These are phyloP conservation scores for Penicillium sp. DNA, from an alignment of 2,329 filamentous ascomycete genomes.

Conservation along the genomic window DNA sequence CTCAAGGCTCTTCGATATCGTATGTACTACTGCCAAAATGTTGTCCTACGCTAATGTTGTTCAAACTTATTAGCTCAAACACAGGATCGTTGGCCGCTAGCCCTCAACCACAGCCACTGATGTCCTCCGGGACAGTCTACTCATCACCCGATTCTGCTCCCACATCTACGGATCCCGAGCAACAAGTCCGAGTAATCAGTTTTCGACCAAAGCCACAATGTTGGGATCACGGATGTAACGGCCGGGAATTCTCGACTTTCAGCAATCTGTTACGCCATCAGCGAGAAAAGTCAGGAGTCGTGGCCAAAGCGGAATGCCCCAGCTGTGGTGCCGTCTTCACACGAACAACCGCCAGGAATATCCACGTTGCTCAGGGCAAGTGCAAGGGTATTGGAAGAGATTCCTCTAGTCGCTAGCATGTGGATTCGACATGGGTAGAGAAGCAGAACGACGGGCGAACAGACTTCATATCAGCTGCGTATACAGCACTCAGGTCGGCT, in stretches of 20 bases:
- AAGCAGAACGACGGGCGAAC: too few species aligned
- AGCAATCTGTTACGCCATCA: slow-evolving; percentile 93
- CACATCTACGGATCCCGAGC: slow-evolving; percentile 43
- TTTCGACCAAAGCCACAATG: slow-evolving; percentile 91
- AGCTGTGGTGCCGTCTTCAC: slow-evolving; percentile 95
- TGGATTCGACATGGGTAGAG: neutral
- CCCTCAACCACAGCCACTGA: slow-evolving; percentile 32
- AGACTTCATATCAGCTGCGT: too few species aligned
- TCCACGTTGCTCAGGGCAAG: slow-evolving; percentile 85
- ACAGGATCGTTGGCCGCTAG: slow-evolving; percentile 29
- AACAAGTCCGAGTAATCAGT: slow-evolving; percentile 71
- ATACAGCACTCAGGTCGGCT: too few species aligned
- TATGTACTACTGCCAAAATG: slow-evolving; percentile 24
- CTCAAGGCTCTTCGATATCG: slow-evolving; percentile 36
- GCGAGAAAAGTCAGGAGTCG: slow-evolving; percentile 90
- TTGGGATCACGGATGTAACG: slow-evolving; percentile 97
- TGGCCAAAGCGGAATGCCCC: slow-evolving; percentile 85
- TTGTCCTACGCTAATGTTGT: slow-evolving; percentile 17
- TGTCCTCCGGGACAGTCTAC: slow-evolving; percentile 32
- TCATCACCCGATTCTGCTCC: slow-evolving; percentile 33
- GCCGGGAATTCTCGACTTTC: slow-evolving; percentile 93
- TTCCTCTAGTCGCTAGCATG: slow-evolving; percentile 30
- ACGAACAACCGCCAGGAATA: slow-evolving; percentile 83
- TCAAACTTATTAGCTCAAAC: slow-evolving; percentile 28
- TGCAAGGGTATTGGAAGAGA: slow-evolving; percentile 68